A percentile compares a stretch with the other conserved stretches of the same genome.
Conservation (phyloP, 2,329 filamentous ascomycete species). For the Pyrenophora teres region DNA sequence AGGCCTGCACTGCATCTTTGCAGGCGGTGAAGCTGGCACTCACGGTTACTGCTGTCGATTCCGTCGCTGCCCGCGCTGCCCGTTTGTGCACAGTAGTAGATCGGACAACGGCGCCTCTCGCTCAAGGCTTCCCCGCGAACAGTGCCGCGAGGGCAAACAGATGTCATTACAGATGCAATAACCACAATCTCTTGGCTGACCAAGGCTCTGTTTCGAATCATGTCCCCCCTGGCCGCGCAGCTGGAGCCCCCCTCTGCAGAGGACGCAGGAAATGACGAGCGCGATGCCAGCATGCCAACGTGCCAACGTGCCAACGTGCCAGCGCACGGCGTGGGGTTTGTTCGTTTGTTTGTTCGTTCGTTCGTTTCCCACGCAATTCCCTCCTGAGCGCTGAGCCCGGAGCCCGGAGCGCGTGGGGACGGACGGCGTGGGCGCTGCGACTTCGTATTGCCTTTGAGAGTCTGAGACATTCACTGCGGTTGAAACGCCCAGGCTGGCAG, state of each 20-base stretch:
- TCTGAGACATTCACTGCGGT: slow-evolving; percentile 24
- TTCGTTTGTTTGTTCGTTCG: no score
- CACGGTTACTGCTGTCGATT: background rate
- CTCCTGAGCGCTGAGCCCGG: slow-evolving; percentile 17
- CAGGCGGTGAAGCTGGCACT: slow-evolving; percentile 39
- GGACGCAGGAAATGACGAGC: no score
- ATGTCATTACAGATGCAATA: slow-evolving; percentile 19
- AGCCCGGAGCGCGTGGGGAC: no score
- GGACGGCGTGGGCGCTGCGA: slow-evolving; percentile 13
- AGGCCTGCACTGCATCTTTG: slow-evolving; percentile 27
- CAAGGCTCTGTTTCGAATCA: slow-evolving; percentile 6
- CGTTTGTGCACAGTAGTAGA: slow-evolving; percentile 5
- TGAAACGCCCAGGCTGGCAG: slow-evolving; percentile 22
- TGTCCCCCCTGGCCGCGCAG: no score
- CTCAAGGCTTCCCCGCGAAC: slow-evolving; percentile 1
- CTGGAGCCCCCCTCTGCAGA: no score
- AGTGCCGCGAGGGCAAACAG: background rate
- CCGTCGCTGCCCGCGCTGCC: background rate
- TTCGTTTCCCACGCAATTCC: slow-evolving; percentile 5
- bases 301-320: no score
- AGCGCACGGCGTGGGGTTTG: slow-evolving; percentile 17
- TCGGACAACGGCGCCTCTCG: slow-evolving; percentile 15
- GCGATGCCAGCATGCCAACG: no score
- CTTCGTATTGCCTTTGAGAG: slow-evolving; percentile 7
- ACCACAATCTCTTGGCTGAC: slow-evolving; percentile 36